Evolutionary conservation across 2,329 filamentous ascomycete genomes (phyloP).

Genomic region (Pseudocercospora pini-densiflorae): DNA sequence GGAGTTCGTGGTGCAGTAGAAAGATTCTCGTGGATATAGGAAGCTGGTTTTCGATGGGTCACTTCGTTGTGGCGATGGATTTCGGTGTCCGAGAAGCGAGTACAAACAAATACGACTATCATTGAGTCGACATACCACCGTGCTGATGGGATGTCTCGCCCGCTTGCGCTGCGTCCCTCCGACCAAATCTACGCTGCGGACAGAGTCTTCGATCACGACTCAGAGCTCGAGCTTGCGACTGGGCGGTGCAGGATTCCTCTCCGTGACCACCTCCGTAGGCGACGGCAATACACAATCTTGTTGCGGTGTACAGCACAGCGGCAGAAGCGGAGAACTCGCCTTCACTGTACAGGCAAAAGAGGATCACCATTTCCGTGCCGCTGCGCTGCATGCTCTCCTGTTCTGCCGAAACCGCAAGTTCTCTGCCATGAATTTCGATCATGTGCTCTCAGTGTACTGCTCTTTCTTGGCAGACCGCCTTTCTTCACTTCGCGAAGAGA

Average conservation of each 20-base stretch:
- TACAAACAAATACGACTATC: conserved; percentile 49
- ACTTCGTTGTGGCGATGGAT: conserved; percentile 74
- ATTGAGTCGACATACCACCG: background rate
- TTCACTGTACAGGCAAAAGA: no score
- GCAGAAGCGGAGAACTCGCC: background rate
- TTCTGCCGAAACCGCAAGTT: background rate
- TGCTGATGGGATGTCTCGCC: background rate
- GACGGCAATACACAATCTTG: background rate
- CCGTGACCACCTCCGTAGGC: background rate
- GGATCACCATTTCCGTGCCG: no score
- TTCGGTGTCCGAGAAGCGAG: conserved; percentile 74
- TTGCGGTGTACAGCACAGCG: no score
- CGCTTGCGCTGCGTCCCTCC: no score
- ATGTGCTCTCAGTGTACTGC: background rate
- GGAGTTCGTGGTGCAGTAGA: conserved; percentile 68
- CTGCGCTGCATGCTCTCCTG: background rate
- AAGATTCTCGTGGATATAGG: conserved; percentile 62
- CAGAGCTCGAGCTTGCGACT: background rate
- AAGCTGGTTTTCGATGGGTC: conserved; percentile 72
- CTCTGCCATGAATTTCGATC: no score
- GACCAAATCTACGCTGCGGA: no score
- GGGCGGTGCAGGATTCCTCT: background rate
- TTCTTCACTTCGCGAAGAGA: background rate
- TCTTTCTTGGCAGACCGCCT: background rate
- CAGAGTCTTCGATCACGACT: no score